phyloP scores from a whole-genome alignment of 2,329 filamentous ascomycete genomes.

The Colletotrichum chrysophilum region DNA sequence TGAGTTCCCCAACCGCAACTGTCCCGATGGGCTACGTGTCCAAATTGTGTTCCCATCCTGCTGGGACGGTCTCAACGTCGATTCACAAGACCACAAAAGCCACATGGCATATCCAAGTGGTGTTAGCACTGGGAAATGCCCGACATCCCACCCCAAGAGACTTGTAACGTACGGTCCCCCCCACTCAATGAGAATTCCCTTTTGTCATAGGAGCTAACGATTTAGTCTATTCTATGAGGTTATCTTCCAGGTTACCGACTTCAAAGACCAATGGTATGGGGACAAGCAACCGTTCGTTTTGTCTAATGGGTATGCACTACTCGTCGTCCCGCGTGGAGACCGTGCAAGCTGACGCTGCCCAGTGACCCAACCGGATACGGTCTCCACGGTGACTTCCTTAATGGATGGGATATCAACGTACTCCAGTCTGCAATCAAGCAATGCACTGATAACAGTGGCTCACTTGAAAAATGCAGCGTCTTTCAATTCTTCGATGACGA shows the following conservation, averaged over 20 bases:
- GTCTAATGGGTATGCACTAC: constrained; percentile 55
- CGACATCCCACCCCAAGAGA: constrained; percentile 54
- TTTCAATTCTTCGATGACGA: constrained; percentile 45
- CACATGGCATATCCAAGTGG: constrained; percentile 59
- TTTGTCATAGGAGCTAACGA: neutral
- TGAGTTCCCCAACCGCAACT: constrained; percentile 60
- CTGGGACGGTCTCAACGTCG: constrained; percentile 65
- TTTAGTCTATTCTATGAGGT: constrained; percentile 56
- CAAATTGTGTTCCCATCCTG: constrained; percentile 66
- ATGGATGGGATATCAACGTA: constrained; percentile 70
- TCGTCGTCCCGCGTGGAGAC: neutral
- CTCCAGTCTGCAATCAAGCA: constrained; percentile 71
- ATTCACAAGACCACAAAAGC: constrained; percentile 58
- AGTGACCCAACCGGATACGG: constrained; percentile 66
- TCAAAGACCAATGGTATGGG: constrained; percentile 59
- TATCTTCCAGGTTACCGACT: constrained; percentile 63
- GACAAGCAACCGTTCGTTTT: constrained; percentile 68
- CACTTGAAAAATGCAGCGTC: constrained; percentile 68
- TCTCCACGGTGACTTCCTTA: constrained; percentile 74
- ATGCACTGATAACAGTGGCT: constrained; percentile 63
- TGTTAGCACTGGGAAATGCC: constrained; percentile 54
- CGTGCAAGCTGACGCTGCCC: constrained; percentile 42
- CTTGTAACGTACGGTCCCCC: constrained; percentile 46
- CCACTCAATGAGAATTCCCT: neutral
- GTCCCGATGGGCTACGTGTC: constrained; percentile 54